phyloP scores from a whole-genome alignment of 352 stramenopile species.

The Globisporangium paddicum region DNA sequence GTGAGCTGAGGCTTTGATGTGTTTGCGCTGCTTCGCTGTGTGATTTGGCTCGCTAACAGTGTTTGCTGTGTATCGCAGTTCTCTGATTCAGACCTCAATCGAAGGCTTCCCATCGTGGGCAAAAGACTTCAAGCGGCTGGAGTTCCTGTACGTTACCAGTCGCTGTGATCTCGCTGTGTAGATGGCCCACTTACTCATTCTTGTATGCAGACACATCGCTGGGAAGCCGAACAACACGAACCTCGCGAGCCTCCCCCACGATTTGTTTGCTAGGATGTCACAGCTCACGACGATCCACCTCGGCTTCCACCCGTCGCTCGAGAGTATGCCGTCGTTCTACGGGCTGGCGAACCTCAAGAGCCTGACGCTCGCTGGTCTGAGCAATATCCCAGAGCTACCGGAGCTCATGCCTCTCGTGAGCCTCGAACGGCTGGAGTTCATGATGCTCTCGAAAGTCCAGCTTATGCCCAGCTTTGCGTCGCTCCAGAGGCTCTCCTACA shows the following conservation, averaged over 20 bases:
- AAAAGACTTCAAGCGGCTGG: conserved; percentile 24
- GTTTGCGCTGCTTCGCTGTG: neutral
- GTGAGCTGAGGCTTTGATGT: conserved; percentile 24
- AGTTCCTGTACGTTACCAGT: conserved; percentile 31
- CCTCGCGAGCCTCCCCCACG: conserved; percentile 4
- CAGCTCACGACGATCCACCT: conserved; percentile 30
- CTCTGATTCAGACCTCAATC: conserved; percentile 21
- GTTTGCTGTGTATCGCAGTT: conserved; percentile 7
- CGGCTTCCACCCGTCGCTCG: conserved; percentile 15
- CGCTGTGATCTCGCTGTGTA: neutral
- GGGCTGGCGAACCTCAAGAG: no score
- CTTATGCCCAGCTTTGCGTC: conserved; percentile 19
- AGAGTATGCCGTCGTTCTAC: conserved; percentile 15
- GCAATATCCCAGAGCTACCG: conserved; percentile 13
- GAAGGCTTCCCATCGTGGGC: conserved; percentile 22
- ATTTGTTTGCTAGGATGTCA: conserved; percentile 13
- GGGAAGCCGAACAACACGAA: neutral
- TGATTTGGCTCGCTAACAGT: neutral
- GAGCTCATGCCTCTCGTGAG: conserved; percentile 13
- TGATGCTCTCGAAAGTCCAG: conserved; percentile 8
- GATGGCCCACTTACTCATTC: neutral
- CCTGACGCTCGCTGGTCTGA: conserved; percentile 16
- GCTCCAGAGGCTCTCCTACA: conserved; percentile 15
- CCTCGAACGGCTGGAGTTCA: conserved; percentile 23
- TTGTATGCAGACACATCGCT: neutral